Conservation (phyloP, 495 filamentous ascomycete genomes). For the Viridothelium virens region DNA sequence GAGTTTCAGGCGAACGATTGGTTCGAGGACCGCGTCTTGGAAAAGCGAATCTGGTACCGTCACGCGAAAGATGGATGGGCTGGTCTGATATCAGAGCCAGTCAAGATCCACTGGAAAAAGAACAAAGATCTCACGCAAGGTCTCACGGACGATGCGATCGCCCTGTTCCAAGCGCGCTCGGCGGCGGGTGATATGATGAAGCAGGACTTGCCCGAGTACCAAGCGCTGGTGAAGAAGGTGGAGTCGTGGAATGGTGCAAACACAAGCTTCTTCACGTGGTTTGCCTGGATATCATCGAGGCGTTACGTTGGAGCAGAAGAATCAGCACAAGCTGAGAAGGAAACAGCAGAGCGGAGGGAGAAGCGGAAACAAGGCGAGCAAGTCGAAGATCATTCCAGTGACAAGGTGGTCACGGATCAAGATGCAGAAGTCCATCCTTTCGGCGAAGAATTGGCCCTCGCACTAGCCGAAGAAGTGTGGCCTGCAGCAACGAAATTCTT, state of each 20-base stretch:
- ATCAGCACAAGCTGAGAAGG: conserved; percentile 48
- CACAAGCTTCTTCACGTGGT: conserved; percentile 79
- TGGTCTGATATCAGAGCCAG: conserved; percentile 75
- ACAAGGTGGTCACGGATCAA: conserved; percentile 45
- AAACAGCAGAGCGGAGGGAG: conserved; percentile 51
- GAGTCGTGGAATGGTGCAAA: conserved; percentile 49
- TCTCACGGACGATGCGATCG: conserved; percentile 60
- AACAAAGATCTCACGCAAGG: conserved; percentile 77
- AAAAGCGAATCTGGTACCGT: conserved; percentile 86
- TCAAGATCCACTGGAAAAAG: conserved; percentile 80
- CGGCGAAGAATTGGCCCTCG: conserved; percentile 71
- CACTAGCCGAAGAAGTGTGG: conserved; percentile 79
- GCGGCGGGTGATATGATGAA: conserved; percentile 46
- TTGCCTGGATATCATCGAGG: conserved; percentile 59
- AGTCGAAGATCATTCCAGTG: conserved; percentile 47
- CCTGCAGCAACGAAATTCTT: conserved; percentile 82
- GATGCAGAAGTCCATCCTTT: conserved; percentile 69
- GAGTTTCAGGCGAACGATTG: conserved; percentile 61
- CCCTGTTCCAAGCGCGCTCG: conserved; percentile 59
- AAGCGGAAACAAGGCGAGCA: conserved; percentile 50
- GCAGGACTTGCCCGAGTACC: conserved; percentile 43
- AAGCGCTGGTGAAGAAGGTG: conserved; percentile 48
- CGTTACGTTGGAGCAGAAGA: conserved; percentile 60
- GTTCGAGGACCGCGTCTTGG: conserved; percentile 64
- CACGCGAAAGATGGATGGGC: conserved; percentile 54